These are phyloP conservation scores for Bretschneidera sinensis DNA, from an alignment of 345 rosid species.

Conservation along the genomic window DNA sequence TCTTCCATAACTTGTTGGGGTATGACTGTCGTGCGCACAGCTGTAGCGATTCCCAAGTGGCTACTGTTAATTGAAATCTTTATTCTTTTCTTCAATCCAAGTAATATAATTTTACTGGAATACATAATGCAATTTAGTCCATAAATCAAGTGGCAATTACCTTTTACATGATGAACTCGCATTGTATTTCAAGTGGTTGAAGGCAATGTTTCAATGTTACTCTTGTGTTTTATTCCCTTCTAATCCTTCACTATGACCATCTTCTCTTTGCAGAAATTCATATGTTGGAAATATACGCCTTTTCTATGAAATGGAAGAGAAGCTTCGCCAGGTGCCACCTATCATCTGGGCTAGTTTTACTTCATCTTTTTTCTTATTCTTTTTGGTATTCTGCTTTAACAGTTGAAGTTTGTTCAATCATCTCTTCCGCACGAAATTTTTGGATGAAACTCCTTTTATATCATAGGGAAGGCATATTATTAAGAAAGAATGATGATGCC, in stretches of 20 bases:
- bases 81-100: not conserved
- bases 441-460: too few relatives aligned
- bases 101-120: not conserved
- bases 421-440: too few relatives aligned
- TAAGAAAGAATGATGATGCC: too few relatives aligned
- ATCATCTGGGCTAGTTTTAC: constrained; percentile 3
- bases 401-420: too few relatives aligned
- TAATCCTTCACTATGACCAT: not conserved
- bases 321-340: constrained; percentile 64
- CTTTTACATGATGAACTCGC: not conserved
- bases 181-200: not conserved
- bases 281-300: constrained; percentile 69
- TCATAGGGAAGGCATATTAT: too few relatives aligned
- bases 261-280: constrained; percentile 56
- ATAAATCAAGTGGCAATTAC: not conserved
- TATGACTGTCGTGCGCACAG: too few relatives aligned
- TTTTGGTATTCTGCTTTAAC: not conserved
- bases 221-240: not conserved
- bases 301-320: constrained; percentile 70
- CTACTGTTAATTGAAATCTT: too few relatives aligned
- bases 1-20: too few relatives aligned
- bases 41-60: too few relatives aligned
- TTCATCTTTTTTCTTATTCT: constrained; percentile 10
- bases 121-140: not conserved
- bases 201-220: too few relatives aligned